phyloP scores from a whole-genome alignment of 345 rosid genomes.

The Gynandropsis gynandra region DNA sequence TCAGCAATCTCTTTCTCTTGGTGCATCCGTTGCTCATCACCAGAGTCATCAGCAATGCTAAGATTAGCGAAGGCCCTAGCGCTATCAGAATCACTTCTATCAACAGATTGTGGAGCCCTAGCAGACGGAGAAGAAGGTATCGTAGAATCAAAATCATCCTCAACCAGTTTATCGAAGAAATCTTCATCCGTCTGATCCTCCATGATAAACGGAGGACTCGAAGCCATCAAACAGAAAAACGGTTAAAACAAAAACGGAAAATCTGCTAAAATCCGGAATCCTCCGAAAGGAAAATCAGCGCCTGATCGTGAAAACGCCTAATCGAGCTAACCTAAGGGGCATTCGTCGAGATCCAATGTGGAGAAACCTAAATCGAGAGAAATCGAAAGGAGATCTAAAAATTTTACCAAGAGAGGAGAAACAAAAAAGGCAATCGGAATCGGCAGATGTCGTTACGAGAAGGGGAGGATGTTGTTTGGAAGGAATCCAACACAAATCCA shows the following conservation, averaged over 20 bases:
- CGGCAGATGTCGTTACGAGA: too few species aligned
- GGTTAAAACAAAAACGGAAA: not conserved
- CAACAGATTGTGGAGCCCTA: conserved; percentile 17
- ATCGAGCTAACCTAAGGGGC: not conserved
- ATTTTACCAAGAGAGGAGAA: too few species aligned
- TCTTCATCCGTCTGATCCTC: conserved; percentile 88
- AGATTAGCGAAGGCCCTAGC: conserved; percentile 45
- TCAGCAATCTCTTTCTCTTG: conserved; percentile 19
- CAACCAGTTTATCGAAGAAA: conserved; percentile 70
- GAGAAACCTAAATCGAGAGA: conserved; percentile 37
- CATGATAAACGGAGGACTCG: conserved; percentile 61
- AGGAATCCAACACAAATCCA: conserved; percentile 27
- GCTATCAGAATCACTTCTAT: conserved; percentile 37
- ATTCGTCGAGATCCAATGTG: conserved; percentile 38
- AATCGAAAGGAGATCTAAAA: conserved; percentile 9
- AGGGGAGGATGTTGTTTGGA: not conserved
- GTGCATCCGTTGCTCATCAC: conserved; percentile 16
- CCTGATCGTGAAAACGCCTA: not conserved
- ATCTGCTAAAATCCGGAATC: not conserved
- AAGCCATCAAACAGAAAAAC: conserved; percentile 40
- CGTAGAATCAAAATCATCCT: conserved; percentile 33
- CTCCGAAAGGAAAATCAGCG: conserved; percentile 1
- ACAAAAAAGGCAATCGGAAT: not conserved
- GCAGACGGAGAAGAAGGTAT: too few species aligned
- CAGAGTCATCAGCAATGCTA: conserved; percentile 29